These are phyloP conservation scores for Seiridium cupressi DNA, from an alignment of 2,329 filamentous ascomycete species.

Conservation along the genomic window DNA sequence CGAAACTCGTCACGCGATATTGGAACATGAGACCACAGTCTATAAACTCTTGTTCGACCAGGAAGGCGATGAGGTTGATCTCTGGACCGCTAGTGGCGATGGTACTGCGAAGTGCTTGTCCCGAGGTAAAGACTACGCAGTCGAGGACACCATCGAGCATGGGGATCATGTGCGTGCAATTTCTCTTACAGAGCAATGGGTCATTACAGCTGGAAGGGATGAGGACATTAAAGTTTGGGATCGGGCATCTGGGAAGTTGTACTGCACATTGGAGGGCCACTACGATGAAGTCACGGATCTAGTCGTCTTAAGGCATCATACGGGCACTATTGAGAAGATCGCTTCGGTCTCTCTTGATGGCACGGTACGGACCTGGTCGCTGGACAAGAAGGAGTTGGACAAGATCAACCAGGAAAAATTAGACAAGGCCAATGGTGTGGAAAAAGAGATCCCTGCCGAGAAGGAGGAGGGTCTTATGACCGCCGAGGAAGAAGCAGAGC, in stretches of 20 bases:
- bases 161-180: constrained; percentile 90
- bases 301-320: constrained; percentile 51
- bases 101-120: constrained; percentile 81
- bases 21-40: constrained; percentile 87
- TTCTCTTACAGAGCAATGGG: constrained; percentile 71
- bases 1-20: constrained; percentile 51
- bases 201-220: constrained; percentile 84
- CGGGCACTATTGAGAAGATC: constrained; percentile 46
- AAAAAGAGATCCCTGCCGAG: constrained; percentile 45
- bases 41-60: constrained; percentile 75
- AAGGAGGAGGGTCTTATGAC: constrained; percentile 62
- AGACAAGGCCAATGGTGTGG: constrained; percentile 48
- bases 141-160: constrained; percentile 73
- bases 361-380: constrained; percentile 81
- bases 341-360: constrained; percentile 88
- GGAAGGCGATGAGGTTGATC: constrained; percentile 60
- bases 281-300: constrained; percentile 91
- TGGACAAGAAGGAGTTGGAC: constrained; percentile 60
- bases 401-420: constrained; percentile 44
- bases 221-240: constrained; percentile 94
- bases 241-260: constrained; percentile 65
- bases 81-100: constrained; percentile 94
- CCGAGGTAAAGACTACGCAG: constrained; percentile 64
- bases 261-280: constrained; percentile 77
- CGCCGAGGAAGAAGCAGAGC: constrained; percentile 86